phyloP scores from a whole-genome alignment of 108 stramenopile species.

The Stephanodiscus minutulus region DNA sequence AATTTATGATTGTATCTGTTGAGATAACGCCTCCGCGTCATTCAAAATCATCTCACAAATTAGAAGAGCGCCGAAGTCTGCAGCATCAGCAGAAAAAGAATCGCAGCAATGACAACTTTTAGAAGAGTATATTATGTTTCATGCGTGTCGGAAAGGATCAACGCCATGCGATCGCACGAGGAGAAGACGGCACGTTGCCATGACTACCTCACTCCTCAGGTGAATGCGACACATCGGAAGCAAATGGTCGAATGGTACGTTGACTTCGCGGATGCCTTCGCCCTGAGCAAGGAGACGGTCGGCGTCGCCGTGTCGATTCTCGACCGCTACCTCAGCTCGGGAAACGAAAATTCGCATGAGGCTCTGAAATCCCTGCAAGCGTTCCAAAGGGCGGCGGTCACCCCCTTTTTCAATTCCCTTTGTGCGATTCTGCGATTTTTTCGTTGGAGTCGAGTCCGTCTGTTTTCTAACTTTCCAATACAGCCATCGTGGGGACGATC shows the following conservation, averaged over 20 bases:
- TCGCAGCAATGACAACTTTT: background rate
- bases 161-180: slow-evolving; percentile 8
- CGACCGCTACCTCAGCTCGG: slow-evolving; percentile 34
- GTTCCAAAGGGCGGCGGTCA: slow-evolving; percentile 27
- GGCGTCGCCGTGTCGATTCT: slow-evolving; percentile 25
- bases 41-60: background rate
- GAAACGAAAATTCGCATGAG: slow-evolving; percentile 11
- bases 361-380: slow-evolving; percentile 11
- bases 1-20: background rate
- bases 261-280: slow-evolving; percentile 17
- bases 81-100: background rate
- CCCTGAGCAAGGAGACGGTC: slow-evolving; percentile 22
- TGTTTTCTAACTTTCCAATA: no score
- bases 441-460: background rate
- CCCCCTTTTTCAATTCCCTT: slow-evolving; percentile 18
- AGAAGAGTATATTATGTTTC: background rate
- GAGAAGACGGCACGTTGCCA: slow-evolving; percentile 3
- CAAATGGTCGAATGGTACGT: slow-evolving; percentile 35
- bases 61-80: background rate
- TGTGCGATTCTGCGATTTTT: no score
- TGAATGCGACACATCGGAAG: slow-evolving; percentile 25
- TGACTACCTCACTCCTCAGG: slow-evolving; percentile 22
- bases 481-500: background rate
- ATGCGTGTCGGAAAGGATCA: slow-evolving; percentile 2
- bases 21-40: background rate